phyloP scores from a whole-genome alignment of 169 alveolate species.

The Plasmodium yoelii region DNA sequence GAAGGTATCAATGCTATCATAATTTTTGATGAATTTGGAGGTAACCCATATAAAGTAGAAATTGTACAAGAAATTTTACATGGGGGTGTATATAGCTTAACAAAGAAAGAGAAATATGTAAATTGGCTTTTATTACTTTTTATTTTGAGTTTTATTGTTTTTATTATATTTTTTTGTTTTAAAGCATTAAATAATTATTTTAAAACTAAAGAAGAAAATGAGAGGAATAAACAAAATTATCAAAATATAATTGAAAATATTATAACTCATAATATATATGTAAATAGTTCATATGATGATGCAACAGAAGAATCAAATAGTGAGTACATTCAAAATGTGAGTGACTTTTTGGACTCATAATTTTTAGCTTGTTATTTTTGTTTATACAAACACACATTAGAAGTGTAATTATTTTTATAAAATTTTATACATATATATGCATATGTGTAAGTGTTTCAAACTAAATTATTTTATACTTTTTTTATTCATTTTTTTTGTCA shows the following conservation, averaged over 20 bases:
- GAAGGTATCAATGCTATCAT: conserved; percentile 61
- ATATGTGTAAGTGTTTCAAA: too few species aligned
- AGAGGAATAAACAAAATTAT: conserved; percentile 71
- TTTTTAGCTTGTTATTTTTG: not conserved
- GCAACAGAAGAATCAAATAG: conserved; percentile 54
- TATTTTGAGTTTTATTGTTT: conserved; percentile 56
- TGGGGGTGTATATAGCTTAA: conserved; percentile 70
- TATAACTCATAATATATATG: conserved; percentile 68
- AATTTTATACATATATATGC: too few species aligned
- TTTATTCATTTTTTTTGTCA: too few species aligned
- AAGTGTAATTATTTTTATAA: too few species aligned
- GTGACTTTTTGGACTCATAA: conserved; percentile 72
- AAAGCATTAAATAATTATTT: conserved; percentile 66
- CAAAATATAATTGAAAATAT: conserved; percentile 71
- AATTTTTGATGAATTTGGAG: conserved; percentile 74
- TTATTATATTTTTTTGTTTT: conserved; percentile 52
- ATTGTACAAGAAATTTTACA: conserved; percentile 65
- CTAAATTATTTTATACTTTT: too few species aligned
- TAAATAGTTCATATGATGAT: conserved; percentile 65
- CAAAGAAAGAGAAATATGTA: conserved; percentile 70
- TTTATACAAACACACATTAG: too few species aligned
- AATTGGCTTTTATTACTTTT: conserved; percentile 60
- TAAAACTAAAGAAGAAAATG: conserved; percentile 59
- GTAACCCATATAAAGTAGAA: conserved; percentile 66
- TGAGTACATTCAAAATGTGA: conserved; percentile 67